Evolutionary conservation across 164 flowering plant genomes (phyloP), one percentile per base, ranked within the genome.

Genomic region (Akebia trifoliata): DNA sequence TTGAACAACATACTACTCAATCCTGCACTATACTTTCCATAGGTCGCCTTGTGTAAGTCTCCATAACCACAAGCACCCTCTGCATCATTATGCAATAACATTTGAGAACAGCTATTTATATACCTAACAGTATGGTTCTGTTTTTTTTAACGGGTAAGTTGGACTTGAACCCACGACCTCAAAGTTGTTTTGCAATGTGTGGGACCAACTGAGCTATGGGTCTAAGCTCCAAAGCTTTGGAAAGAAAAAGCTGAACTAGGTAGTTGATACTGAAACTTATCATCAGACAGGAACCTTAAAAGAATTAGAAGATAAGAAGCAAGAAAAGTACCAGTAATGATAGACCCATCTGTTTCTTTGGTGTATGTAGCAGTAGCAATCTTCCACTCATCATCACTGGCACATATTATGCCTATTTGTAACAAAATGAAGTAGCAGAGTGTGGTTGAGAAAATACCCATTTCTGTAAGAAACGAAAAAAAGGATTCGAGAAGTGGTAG

Each of bases 51-150:
- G 72, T 76, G 81, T 30, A 87, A 75, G 50, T 80, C 81, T 18
- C 89, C 89, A 75, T 81, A 81, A 4, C 91, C 95, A 75, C 89
- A 85, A 58, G 95, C 91, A 14, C 89, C 91, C 48, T 72, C 90
- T 84, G 77, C 50, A 65, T 37, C 31, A 60, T 35, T 10, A 36
- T 49, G 32, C 29, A 20, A 24, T n/a, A 18, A 45, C 17, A 20
- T 15, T n/a, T n/a, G 18, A 36, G 11, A 2, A 29, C 9, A 22
- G 22, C 17, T 26, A n/a, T 22, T 17, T n/a, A 12, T 15, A 2
- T 32, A 55, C 32, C 5, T 8, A 15, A 24, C 29, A 51, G 24
- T 29, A 34, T 5, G 32, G 14, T 22, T 25, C n/a, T n/a, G n/a
- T n/a, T n/a, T n/a, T n/a, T n/a, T n/a, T n/a, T n/a, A n/a, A n/a